These are phyloP conservation scores for Leccinum disarticulatum DNA, from an alignment of 768 basidiomycete genomes.

Conservation along the genomic window DNA sequence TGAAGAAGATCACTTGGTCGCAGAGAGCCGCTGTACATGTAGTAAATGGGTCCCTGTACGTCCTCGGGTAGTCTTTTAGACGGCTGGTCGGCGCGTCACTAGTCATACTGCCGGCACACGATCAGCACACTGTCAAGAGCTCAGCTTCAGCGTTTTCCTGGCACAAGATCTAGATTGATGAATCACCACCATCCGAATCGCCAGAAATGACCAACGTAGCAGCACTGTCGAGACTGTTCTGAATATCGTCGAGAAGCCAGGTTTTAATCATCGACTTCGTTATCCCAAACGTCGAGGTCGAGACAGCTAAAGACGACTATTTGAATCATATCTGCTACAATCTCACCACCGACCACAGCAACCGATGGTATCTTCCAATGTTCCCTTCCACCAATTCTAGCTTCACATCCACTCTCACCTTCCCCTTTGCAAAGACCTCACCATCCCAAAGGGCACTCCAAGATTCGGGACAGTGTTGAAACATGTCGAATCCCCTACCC, in stretches of 20 bases:
- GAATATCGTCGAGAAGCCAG: slow-evolving; percentile 87
- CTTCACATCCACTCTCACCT: slow-evolving; percentile 8
- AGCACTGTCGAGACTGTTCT: slow-evolving; percentile 60
- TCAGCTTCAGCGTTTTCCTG: no score
- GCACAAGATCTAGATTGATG: no score
- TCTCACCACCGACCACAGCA: slow-evolving; percentile 30
- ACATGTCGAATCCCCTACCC: slow-evolving; percentile 10
- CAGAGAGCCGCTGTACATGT: slow-evolving; percentile 5
- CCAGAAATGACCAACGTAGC: slow-evolving; percentile 89
- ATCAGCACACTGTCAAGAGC: no score
- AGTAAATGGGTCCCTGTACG: no score
- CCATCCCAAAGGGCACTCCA: slow-evolving; percentile 42
- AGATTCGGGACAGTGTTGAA: slow-evolving; percentile 34
- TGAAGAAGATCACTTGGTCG: slow-evolving; percentile 28
- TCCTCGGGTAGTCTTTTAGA: no score
- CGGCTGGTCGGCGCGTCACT: no score
- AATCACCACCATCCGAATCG: slow-evolving; percentile 41
- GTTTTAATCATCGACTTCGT: slow-evolving; percentile 86
- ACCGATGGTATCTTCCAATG: background rate
- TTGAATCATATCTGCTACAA: slow-evolving; percentile 5
- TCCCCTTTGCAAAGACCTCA: slow-evolving; percentile 28
- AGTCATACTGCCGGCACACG: no score
- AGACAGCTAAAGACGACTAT: background rate
- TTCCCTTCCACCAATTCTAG: background rate
- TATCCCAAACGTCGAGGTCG: slow-evolving; percentile 81